Conservation (phyloP, 192 early-diverging fungal species). For the Lobosporangium transversale region DNA sequence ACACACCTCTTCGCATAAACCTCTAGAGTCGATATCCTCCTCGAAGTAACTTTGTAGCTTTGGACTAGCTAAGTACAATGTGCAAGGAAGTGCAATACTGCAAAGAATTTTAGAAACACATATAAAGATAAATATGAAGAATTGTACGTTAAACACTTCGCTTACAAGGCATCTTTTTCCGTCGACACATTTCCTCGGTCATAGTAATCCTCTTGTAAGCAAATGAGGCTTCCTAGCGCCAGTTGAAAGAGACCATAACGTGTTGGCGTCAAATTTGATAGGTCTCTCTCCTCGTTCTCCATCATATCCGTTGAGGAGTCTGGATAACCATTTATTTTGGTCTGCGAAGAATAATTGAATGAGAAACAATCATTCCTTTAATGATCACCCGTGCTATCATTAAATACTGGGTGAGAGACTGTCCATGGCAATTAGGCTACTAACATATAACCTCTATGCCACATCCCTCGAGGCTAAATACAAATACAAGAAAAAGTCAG, state of each 20-base stretch:
- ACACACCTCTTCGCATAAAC: conserved; percentile 9
- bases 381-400: too few relatives aligned
- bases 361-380: too few relatives aligned
- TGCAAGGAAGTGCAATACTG: conserved; percentile 8
- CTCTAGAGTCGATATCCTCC: neutral
- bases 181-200: neutral
- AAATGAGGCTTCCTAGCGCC: neutral
- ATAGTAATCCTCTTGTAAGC: conserved; percentile 1
- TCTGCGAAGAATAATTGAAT: too few relatives aligned
- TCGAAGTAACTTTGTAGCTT: neutral
- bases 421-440: too few relatives aligned
- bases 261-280: conserved; percentile 4
- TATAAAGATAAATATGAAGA: neutral
- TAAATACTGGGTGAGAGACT: too few relatives aligned
- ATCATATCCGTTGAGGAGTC: too few relatives aligned
- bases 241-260: neutral
- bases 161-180: conserved; percentile 7
- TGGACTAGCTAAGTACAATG: neutral
- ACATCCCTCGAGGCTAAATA: neutral
- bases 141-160: neutral
- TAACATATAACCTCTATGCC: too few relatives aligned
- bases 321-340: too few relatives aligned
- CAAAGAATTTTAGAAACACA: neutral
- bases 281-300: neutral
- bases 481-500: neutral